These are phyloP conservation scores for Penicillium sp. DNA, from an alignment of 2,329 filamentous ascomycete species.

Conservation along the genomic window DNA sequence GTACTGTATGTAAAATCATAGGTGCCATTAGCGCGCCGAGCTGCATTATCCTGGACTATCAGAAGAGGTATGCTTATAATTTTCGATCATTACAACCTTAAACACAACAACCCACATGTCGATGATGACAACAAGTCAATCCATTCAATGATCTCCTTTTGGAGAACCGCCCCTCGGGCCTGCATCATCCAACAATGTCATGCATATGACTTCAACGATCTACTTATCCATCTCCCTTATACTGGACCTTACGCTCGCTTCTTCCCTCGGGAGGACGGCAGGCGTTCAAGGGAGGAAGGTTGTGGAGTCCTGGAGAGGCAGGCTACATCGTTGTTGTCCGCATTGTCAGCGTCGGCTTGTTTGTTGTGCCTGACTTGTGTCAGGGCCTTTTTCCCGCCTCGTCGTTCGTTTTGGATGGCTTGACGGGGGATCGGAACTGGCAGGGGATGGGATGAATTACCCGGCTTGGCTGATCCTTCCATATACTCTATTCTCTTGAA, in stretches of 20 bases:
- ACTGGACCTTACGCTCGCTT: slow-evolving; percentile 36
- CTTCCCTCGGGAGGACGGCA: too few relatives aligned
- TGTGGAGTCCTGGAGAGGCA: slow-evolving; percentile 32
- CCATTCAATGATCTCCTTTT: slow-evolving; percentile 51
- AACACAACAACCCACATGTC: too few relatives aligned
- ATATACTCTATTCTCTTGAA: slow-evolving; percentile 11
- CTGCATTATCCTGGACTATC: too few relatives aligned
- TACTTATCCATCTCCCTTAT: slow-evolving; percentile 35
- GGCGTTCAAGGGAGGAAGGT: slow-evolving; percentile 34
- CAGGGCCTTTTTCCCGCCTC: too few relatives aligned
- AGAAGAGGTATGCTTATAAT: too few relatives aligned
- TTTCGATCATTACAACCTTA: too few relatives aligned
- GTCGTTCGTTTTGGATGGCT: too few relatives aligned
- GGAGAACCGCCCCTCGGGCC: slow-evolving; percentile 34
- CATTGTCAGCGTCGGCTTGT: slow-evolving; percentile 20
- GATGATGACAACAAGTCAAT: slow-evolving; percentile 57
- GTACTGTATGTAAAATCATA: too few relatives aligned
- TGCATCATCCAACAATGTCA: too few relatives aligned
- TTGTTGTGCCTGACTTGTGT: slow-evolving; percentile 32
- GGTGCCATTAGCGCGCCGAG: too few relatives aligned
- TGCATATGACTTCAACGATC: too few relatives aligned
- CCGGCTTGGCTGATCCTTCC: slow-evolving; percentile 37
- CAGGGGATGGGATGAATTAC: slow-evolving; percentile 40
- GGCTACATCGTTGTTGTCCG: too few relatives aligned
- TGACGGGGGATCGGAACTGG: slow-evolving; percentile 22